Percentiles rank a stretch among this genome's conserved stretches.
phyloP scores from a whole-genome alignment of 2,329 filamentous ascomycete genomes.

The Venturia aucupariae region DNA sequence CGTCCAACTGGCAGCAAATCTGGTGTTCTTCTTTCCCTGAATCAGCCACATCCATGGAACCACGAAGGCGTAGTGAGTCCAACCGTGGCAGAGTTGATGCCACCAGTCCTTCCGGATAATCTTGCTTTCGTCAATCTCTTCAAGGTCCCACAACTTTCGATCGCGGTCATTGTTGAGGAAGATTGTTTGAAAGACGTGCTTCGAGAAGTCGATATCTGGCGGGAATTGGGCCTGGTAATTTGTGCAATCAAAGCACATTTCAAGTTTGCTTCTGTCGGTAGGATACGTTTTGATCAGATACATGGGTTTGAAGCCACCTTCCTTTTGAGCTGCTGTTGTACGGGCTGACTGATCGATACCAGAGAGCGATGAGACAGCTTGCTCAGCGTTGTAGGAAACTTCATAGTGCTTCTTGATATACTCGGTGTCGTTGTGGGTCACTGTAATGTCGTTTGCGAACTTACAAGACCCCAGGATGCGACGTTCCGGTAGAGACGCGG shows the following conservation, averaged over 20 bases:
- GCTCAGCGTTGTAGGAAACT: constrained; percentile 45
- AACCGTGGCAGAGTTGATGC: constrained; percentile 57
- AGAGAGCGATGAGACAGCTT: constrained; percentile 34
- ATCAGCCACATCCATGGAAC: constrained; percentile 66
- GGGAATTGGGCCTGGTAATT: constrained; percentile 69
- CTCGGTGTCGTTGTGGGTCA: constrained; percentile 55
- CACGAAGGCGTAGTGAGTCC: constrained; percentile 54
- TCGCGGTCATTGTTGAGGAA: constrained; percentile 52
- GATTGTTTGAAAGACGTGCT: constrained; percentile 63
- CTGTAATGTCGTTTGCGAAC: constrained; percentile 61
- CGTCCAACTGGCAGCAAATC: constrained; percentile 60
- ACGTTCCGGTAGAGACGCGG: constrained; percentile 52
- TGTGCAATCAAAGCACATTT: constrained; percentile 63
- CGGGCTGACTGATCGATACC: constrained; percentile 33
- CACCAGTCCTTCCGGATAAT: constrained; percentile 58
- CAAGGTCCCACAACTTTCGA: constrained; percentile 48
- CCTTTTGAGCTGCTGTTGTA: constrained; percentile 36
- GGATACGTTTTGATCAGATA: constrained; percentile 54
- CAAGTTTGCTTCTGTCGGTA: constrained; percentile 44
- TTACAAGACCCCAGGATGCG: constrained; percentile 61
- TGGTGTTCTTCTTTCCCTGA: constrained; percentile 54
- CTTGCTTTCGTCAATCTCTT: constrained; percentile 50
- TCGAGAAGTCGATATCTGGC: constrained; percentile 40
- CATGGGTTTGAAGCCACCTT: constrained; percentile 49
- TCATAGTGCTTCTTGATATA: constrained; percentile 64